Evolutionary conservation across 768 basidiomycete genomes (phyloP).

Genomic region (Collybia sordida): DNA sequence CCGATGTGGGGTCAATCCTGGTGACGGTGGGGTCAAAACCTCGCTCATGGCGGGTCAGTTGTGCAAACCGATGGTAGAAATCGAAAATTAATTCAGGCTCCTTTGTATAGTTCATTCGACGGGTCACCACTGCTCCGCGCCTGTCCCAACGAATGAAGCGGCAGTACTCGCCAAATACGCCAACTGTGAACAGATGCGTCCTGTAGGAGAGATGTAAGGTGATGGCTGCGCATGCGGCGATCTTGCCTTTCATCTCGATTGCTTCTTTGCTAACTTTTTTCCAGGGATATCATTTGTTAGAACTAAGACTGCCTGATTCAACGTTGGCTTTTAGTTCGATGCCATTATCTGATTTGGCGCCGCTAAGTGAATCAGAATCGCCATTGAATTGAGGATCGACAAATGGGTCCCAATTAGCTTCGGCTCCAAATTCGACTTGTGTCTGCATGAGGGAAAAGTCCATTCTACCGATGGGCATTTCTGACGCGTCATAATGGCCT

Average conservation of each 20-base stretch:
- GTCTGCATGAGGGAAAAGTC: too few species aligned
- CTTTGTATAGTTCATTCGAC: slow-evolving; percentile 18
- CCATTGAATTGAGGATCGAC: too few species aligned
- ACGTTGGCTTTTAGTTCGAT: too few species aligned
- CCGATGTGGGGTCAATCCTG: not conserved
- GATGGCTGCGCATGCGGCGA: not conserved
- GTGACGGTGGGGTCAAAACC: slow-evolving; percentile 19
- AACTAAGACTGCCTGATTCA: too few species aligned
- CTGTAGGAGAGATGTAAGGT: slow-evolving; percentile 24
- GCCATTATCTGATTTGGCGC: too few species aligned
- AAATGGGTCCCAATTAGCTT: too few species aligned
- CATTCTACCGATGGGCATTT: too few species aligned
- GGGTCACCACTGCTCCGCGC: slow-evolving; percentile 24
- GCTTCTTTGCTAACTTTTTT: not conserved
- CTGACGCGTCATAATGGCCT: too few species aligned
- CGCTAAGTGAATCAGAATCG: too few species aligned
- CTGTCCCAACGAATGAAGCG: slow-evolving; percentile 36
- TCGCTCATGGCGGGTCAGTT: slow-evolving; percentile 5
- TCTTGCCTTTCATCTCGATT: not conserved
- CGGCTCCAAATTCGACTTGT: too few species aligned
- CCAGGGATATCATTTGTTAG: not conserved
- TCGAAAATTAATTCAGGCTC: slow-evolving; percentile 10
- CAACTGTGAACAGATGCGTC: slow-evolving; percentile 25
- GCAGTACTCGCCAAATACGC: slow-evolving; percentile 20
- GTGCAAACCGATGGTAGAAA: slow-evolving; percentile 25